Percentiles rank a stretch among this genome's conserved stretches.
Evolutionary conservation across 345 rosid genomes (phyloP).

Genomic region (Erodium maritimum): DNA sequence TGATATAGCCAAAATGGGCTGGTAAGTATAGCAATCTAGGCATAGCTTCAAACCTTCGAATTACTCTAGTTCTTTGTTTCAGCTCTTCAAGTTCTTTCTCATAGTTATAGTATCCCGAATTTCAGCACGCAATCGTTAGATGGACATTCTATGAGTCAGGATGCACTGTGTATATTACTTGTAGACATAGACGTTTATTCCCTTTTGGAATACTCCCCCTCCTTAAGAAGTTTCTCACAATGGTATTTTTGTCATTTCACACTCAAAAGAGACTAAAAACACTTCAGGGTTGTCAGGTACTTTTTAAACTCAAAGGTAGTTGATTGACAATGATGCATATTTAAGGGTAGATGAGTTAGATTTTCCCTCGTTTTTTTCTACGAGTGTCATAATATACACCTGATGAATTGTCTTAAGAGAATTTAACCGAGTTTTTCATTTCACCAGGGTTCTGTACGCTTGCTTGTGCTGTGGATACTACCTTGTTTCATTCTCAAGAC

Average conservation of each 20-base stretch:
- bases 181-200: not conserved
- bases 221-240: too few species aligned
- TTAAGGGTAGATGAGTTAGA: too few species aligned
- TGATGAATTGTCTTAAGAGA: not conserved
- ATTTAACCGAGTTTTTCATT: not conserved
- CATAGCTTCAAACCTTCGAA: not conserved
- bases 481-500: constrained; percentile 68
- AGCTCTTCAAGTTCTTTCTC: not conserved
- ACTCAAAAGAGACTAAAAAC: too few species aligned
- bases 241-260: too few species aligned
- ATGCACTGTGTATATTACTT: not conserved
- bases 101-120: not conserved
- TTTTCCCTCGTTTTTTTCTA: too few species aligned
- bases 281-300: too few species aligned
- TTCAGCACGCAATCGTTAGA: not conserved
- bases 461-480: constrained; percentile 56
- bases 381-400: not conserved
- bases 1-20: not conserved
- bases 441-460: constrained; percentile 45
- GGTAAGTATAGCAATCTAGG: not conserved
- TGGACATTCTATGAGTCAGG: not conserved
- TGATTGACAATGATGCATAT: too few species aligned
- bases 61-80: not conserved
- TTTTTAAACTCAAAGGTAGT: too few species aligned
- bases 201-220: too few species aligned